Conservation (phyloP, 2,329 filamentous ascomycete genomes). For the Trichothecium roseum region DNA sequence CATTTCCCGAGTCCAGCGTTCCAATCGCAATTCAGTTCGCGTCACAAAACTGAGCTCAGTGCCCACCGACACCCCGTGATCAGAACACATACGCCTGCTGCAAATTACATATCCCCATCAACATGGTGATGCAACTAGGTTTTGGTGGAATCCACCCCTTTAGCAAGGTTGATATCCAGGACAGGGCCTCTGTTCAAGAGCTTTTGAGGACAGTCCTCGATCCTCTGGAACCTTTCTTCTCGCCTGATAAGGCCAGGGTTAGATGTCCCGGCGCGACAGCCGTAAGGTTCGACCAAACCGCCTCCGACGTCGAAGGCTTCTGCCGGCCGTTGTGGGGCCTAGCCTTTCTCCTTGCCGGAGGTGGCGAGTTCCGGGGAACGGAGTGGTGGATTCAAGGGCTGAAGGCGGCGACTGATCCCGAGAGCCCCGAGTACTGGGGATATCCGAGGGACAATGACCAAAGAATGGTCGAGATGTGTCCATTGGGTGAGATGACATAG, state of each 20-base stretch:
- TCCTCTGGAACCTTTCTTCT: conserved; percentile 63
- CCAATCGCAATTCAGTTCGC: too few species aligned
- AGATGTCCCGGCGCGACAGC: conserved; percentile 59
- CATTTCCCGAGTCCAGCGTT: too few species aligned
- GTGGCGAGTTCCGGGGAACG: conserved; percentile 52
- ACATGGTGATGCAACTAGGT: conserved; percentile 26
- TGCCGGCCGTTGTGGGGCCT: conserved; percentile 69
- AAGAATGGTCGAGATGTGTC: conserved; percentile 79
- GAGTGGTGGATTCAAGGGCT: conserved; percentile 58
- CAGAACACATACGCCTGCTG: too few species aligned
- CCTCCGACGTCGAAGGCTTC: conserved; percentile 67
- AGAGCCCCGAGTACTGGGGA: conserved; percentile 65
- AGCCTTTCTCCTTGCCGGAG: conserved; percentile 58
- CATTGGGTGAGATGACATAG: conserved; percentile 47
- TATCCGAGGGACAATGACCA: conserved; percentile 68
- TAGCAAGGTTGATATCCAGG: conserved; percentile 36
- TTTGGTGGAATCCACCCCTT: conserved; percentile 46
- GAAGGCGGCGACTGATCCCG: conserved; percentile 59
- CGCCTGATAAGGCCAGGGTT: conserved; percentile 52
- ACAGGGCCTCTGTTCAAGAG: conserved; percentile 46
- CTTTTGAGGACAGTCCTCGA: conserved; percentile 56
- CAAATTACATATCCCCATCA: too few species aligned
- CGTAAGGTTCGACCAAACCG: conserved; percentile 67
- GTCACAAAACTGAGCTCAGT: too few species aligned
- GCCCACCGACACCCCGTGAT: too few species aligned